These are phyloP conservation scores for Candida buenavistaensis DNA, from an alignment of 1,139 yeast genomes.

Conservation along the genomic window DNA sequence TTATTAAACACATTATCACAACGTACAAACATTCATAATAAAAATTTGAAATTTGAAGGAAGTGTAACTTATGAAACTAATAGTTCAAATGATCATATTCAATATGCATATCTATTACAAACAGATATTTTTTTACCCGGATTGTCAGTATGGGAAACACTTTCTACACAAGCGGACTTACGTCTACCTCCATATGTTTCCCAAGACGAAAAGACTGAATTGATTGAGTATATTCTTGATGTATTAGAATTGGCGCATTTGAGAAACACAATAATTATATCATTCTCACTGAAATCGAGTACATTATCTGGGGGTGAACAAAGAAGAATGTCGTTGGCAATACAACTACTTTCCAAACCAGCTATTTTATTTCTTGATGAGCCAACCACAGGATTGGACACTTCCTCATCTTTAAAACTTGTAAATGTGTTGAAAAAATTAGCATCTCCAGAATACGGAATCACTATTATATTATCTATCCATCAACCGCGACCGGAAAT, in stretches of 20 bases:
- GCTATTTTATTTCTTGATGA: conserved; percentile 79
- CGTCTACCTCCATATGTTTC: conserved; percentile 49
- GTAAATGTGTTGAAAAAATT: conserved; percentile 61
- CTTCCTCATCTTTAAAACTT: conserved; percentile 68
- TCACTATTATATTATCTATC: conserved; percentile 72
- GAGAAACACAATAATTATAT: conserved; percentile 55
- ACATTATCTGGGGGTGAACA: conserved; percentile 82
- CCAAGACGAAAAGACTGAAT: conserved; percentile 36
- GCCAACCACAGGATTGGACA: conserved; percentile 87
- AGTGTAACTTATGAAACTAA: conserved; percentile 20
- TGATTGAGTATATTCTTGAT: conserved; percentile 60
- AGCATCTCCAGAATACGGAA: conserved; percentile 52
- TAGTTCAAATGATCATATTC: conserved; percentile 20
- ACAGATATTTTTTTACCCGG: conserved; percentile 74
- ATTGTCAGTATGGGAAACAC: conserved; percentile 69
- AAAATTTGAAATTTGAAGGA: conserved; percentile 34
- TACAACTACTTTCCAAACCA: conserved; percentile 75
- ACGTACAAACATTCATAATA: conserved; percentile 43
- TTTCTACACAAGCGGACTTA: conserved; percentile 69
- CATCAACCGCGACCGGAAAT: conserved; percentile 89
- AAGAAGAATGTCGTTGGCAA: conserved; percentile 73
- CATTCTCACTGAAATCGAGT: conserved; percentile 43
- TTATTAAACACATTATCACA: conserved; percentile 70
- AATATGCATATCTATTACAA: conserved; percentile 74
- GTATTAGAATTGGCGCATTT: conserved; percentile 66